Percentiles rank a stretch among this genome's conserved stretches.
Conservation (phyloP, 2,329 filamentous ascomycete genomes). For the Sarocladium kiliense region DNA sequence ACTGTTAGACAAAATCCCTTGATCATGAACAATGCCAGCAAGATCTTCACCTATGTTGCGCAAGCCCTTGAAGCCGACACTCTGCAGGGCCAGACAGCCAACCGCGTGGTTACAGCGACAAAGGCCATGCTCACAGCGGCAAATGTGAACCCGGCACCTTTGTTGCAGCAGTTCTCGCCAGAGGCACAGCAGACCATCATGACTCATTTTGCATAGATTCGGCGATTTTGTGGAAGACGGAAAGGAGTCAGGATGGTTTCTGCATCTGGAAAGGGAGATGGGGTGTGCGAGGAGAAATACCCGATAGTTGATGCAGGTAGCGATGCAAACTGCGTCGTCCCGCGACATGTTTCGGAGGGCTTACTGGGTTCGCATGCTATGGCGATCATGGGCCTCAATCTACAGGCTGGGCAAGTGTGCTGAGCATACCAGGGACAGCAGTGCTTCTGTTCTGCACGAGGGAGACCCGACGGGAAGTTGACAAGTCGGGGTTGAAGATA, state of each 20-base stretch:
- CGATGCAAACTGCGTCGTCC: background rate
- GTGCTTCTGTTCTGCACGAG: too few relatives aligned
- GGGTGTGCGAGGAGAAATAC: background rate
- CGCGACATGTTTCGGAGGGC: background rate
- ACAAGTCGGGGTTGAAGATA: slow-evolving; percentile 6
- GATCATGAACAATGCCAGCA: slow-evolving; percentile 63
- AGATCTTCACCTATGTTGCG: slow-evolving; percentile 79
- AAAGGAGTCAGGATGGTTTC: background rate
- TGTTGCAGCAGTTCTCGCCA: slow-evolving; percentile 52
- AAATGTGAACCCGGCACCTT: slow-evolving; percentile 67
- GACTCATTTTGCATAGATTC: slow-evolving; percentile 7
- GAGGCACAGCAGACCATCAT: slow-evolving; percentile 8
- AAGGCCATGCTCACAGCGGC: slow-evolving; percentile 73
- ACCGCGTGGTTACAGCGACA: slow-evolving; percentile 68
- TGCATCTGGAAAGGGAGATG: background rate
- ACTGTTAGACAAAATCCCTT: slow-evolving; percentile 73
- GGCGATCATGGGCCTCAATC: background rate
- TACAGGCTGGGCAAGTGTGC: background rate
- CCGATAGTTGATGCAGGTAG: background rate
- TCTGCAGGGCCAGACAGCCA: slow-evolving; percentile 76
- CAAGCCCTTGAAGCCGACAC: slow-evolving; percentile 89
- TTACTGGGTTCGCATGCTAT: background rate
- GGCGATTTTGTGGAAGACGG: background rate
- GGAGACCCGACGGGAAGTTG: too few relatives aligned
- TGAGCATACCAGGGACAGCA: background rate